Evolutionary conservation across 164 flowering plant genomes (phyloP).

Genomic region (Tetracentron sinense): DNA sequence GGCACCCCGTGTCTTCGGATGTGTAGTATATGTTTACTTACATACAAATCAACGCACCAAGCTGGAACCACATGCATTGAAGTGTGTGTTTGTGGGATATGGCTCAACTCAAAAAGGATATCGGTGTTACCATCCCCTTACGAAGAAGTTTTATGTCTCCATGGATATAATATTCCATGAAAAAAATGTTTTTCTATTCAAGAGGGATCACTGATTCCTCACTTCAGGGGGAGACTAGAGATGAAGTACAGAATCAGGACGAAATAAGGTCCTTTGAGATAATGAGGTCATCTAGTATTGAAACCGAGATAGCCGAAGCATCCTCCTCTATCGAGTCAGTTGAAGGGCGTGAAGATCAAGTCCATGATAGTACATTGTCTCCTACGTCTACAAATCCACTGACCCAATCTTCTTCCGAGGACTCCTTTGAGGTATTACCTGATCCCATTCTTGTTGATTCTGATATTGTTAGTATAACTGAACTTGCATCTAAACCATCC

Average conservation of each 20-base stretch:
- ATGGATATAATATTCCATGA: conserved; percentile 10
- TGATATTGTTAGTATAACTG: neutral
- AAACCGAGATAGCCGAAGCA: too few species aligned
- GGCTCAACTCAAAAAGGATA: conserved; percentile 6
- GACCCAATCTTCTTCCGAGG: neutral
- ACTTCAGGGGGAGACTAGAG: conserved; percentile 2
- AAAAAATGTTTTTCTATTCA: neutral
- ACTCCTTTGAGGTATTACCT: neutral
- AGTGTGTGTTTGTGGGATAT: conserved; percentile 10
- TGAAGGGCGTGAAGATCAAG: neutral
- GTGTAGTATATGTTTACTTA: neutral
- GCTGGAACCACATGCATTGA: neutral
- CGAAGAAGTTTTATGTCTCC: conserved; percentile 4
- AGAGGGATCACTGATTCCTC: neutral
- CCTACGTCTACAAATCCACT: neutral
- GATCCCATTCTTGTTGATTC: neutral
- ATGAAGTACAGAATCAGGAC: conserved; percentile 1
- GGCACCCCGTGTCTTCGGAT: neutral
- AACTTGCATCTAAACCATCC: neutral
- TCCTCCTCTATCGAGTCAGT: neutral
- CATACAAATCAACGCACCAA: neutral
- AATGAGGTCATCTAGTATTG: neutral
- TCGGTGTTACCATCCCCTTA: conserved; percentile 3
- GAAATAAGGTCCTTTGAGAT: neutral
- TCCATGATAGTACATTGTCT: conserved; percentile 6